Conservation (phyloP, 495 filamentous ascomycete genomes). For the Penicillium lividum region DNA sequence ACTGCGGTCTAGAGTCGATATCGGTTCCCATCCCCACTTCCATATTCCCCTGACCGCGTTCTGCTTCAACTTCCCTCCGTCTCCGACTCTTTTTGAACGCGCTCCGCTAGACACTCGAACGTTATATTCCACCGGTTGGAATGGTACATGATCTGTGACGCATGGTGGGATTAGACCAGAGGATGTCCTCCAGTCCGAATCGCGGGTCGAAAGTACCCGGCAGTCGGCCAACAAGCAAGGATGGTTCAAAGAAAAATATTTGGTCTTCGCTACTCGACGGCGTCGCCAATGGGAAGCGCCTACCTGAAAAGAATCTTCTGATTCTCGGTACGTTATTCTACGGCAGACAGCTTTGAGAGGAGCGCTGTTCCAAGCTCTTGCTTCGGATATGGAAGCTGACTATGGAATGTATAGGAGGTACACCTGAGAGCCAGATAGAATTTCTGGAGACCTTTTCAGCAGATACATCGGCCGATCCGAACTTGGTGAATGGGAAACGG, state of each 20-base stretch:
- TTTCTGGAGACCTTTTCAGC: slow-evolving; percentile 80
- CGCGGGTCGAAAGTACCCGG: slow-evolving; percentile 36
- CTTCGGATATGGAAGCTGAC: background rate
- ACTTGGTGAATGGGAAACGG: slow-evolving; percentile 57
- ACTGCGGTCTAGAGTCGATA: slow-evolving; percentile 3
- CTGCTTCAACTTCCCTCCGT: slow-evolving; percentile 18
- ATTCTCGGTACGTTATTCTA: slow-evolving; percentile 65
- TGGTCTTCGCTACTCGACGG: slow-evolving; percentile 93
- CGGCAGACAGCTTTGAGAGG: background rate
- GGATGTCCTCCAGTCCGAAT: slow-evolving; percentile 45
- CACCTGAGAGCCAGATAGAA: slow-evolving; percentile 83
- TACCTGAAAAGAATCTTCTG: slow-evolving; percentile 90
- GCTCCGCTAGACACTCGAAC: background rate
- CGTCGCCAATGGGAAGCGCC: slow-evolving; percentile 83
- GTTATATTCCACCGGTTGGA: slow-evolving; percentile 19
- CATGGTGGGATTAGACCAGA: slow-evolving; percentile 43
- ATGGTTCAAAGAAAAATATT: slow-evolving; percentile 82
- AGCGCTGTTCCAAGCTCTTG: background rate
- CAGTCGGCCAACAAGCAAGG: slow-evolving; percentile 62
- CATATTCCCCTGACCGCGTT: slow-evolving; percentile 29
- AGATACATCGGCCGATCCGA: slow-evolving; percentile 51
- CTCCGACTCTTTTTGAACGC: slow-evolving; percentile 6
- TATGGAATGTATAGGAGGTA: slow-evolving; percentile 61
- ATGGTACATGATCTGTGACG: slow-evolving; percentile 40
- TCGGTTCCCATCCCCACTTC: slow-evolving; percentile 12